A percentile compares a stretch with the other conserved stretches of the same genome.
phyloP scores from a whole-genome alignment of 352 stramenopile species.

The Albugo candida region DNA sequence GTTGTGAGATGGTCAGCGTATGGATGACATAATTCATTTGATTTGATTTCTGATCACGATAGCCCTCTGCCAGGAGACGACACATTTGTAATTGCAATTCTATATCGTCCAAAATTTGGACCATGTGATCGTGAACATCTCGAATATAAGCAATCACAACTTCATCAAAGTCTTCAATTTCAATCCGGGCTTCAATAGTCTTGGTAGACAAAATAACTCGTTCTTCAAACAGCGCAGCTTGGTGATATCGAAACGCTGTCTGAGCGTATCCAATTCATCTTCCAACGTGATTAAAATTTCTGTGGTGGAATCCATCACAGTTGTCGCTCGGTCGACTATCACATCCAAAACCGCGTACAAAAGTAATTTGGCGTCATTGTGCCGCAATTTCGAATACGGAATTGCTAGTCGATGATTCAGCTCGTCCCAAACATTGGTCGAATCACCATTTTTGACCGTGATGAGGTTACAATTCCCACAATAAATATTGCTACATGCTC shows the following conservation, averaged over 20 bases:
- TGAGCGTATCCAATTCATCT: slow-evolving; percentile 35
- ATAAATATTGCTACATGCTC: slow-evolving; percentile 74
- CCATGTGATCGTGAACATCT: slow-evolving; percentile 70
- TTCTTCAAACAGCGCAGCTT: slow-evolving; percentile 53
- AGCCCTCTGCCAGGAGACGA: slow-evolving; percentile 53
- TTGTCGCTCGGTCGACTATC: slow-evolving; percentile 68
- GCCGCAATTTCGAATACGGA: slow-evolving; percentile 75
- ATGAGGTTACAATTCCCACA: slow-evolving; percentile 66
- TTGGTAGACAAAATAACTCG: slow-evolving; percentile 52
- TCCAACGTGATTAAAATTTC: slow-evolving; percentile 63
- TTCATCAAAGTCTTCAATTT: slow-evolving; percentile 63
- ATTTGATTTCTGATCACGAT: slow-evolving; percentile 60
- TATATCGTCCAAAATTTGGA: slow-evolving; percentile 64
- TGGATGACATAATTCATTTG: slow-evolving; percentile 84
- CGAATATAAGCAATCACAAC: slow-evolving; percentile 61
- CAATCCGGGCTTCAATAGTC: slow-evolving; percentile 62
- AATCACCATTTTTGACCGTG: slow-evolving; percentile 53
- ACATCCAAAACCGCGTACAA: slow-evolving; percentile 75
- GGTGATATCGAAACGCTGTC: slow-evolving; percentile 52
- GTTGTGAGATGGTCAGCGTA: slow-evolving; percentile 80
- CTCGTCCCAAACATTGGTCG: slow-evolving; percentile 48
- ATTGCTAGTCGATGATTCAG: slow-evolving; percentile 52
- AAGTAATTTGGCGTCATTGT: slow-evolving; percentile 78
- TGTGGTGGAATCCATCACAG: slow-evolving; percentile 51
- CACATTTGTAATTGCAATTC: slow-evolving; percentile 69